Evolutionary conservation across 352 stramenopile species (phyloP).

Genomic region (Plasmopara muralis): DNA sequence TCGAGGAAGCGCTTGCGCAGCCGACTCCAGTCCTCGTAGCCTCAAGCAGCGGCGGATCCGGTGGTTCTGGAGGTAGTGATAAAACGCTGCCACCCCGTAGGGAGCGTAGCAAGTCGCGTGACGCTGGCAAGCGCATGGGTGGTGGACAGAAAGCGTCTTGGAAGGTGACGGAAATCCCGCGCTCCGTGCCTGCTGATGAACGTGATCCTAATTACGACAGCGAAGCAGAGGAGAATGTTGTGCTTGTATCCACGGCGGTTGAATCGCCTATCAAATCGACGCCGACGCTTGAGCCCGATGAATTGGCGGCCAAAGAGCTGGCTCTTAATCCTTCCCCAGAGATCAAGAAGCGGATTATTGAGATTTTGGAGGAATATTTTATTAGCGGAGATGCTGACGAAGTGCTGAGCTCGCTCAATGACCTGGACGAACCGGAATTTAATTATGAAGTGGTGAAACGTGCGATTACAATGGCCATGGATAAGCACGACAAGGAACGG

Average conservation of each 20-base stretch:
- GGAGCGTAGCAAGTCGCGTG: conserved; percentile 81
- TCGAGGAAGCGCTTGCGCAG: conserved; percentile 18
- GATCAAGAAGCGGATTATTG: conserved; percentile 88
- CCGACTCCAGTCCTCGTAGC: conserved; percentile 2
- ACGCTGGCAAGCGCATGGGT: conserved; percentile 83
- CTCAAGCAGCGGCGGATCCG: conserved; percentile 7
- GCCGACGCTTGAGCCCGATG: conserved; percentile 52
- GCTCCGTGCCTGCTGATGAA: conserved; percentile 62
- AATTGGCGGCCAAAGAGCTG: conserved; percentile 70
- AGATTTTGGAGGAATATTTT: conserved; percentile 88
- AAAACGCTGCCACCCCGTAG: conserved; percentile 56
- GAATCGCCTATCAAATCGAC: conserved; percentile 40
- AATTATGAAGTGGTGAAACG: conserved; percentile 93
- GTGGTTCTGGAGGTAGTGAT: conserved; percentile 30
- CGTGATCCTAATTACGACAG: conserved; percentile 93
- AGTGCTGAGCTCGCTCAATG: conserved; percentile 69
- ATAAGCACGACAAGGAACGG: conserved; percentile 52
- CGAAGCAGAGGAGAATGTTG: conserved; percentile 84
- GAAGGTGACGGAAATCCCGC: conserved; percentile 72
- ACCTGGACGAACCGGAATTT: conserved; percentile 66
- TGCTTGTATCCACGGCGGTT: conserved; percentile 60
- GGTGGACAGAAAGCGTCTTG: conserved; percentile 82
- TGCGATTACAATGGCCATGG: conserved; percentile 92
- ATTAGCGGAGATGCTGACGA: conserved; percentile 86
- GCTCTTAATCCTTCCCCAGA: conserved; percentile 60